Percentiles rank a stretch among this genome's conserved stretches.
These are phyloP conservation scores for Pezicula neosporulosa DNA, from an alignment of 2,329 filamentous ascomycete species.

Conservation along the genomic window DNA sequence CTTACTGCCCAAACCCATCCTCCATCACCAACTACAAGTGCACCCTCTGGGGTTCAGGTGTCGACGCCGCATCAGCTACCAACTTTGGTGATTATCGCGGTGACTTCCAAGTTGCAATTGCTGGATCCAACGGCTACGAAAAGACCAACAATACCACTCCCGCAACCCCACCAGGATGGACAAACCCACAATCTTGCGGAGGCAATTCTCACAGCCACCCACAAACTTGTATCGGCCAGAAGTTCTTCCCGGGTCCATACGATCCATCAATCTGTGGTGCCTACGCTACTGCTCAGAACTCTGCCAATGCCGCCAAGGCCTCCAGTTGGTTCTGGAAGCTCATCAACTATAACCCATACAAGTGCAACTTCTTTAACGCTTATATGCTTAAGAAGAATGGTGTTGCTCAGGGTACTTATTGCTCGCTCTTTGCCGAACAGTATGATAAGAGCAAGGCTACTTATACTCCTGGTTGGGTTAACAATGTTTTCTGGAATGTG, in stretches of 20 bases:
- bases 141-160: conserved; percentile 17
- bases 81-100: conserved; percentile 29
- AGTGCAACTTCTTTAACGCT: conserved; percentile 32
- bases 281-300: conserved; percentile 13
- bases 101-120: conserved; percentile 35
- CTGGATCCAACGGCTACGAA: conserved; percentile 38
- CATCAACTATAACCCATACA: conserved; percentile 4
- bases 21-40: conserved; percentile 31
- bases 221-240: conserved; percentile 12
- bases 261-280: conserved; percentile 13
- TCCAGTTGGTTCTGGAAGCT: neutral
- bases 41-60: conserved; percentile 28
- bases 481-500: conserved; percentile 7
- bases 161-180: conserved; percentile 10
- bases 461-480: conserved; percentile 8
- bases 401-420: conserved; percentile 32
- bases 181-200: conserved; percentile 7
- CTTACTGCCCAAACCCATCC: conserved; percentile 27
- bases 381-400: conserved; percentile 36
- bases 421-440: conserved; percentile 29
- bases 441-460: conserved; percentile 4
- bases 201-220: conserved; percentile 13
- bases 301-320: conserved; percentile 4
- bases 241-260: conserved; percentile 18
- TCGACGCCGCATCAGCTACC: conserved; percentile 22